These are phyloP conservation scores for Acanthamoeba castellanii DNA, from an alignment of 208 protist genomes.

Conservation along the genomic window DNA sequence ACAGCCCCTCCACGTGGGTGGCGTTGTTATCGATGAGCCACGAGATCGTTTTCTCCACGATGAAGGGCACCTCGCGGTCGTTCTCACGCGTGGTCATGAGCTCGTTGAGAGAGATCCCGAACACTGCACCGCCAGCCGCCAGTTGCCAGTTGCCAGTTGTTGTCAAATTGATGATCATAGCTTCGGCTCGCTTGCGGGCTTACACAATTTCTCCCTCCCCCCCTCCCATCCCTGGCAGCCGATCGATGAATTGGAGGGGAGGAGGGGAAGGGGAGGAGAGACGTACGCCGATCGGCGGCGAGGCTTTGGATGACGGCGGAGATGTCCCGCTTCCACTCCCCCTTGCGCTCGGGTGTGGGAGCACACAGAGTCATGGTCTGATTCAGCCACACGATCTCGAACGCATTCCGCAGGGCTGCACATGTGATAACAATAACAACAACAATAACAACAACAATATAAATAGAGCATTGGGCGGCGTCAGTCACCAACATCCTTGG, in stretches of 20 bases:
- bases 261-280: neutral
- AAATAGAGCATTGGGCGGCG: too few species aligned
- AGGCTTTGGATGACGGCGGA: neutral
- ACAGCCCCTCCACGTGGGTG: neutral
- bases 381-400: constrained; percentile 3
- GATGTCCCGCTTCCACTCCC: constrained; percentile 43
- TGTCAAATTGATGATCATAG: too few species aligned
- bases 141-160: too few species aligned
- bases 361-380: constrained; percentile 49
- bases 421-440: too few species aligned
- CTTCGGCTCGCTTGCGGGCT: too few species aligned
- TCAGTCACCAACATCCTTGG: too few species aligned
- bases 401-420: constrained; percentile 5
- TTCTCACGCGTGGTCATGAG: constrained; percentile 31
- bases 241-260: neutral
- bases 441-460: too few species aligned
- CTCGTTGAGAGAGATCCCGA: neutral
- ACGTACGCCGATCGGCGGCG: constrained; percentile 28
- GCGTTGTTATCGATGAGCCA: constrained; percentile 32
- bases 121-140: too few species aligned
- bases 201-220: too few species aligned
- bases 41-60: constrained; percentile 42
- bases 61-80: neutral
- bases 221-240: neutral
- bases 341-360: constrained; percentile 7